phyloP scores from a whole-genome alignment of 2,329 filamentous ascomycete species.

The Colletotrichum coccodes region DNA sequence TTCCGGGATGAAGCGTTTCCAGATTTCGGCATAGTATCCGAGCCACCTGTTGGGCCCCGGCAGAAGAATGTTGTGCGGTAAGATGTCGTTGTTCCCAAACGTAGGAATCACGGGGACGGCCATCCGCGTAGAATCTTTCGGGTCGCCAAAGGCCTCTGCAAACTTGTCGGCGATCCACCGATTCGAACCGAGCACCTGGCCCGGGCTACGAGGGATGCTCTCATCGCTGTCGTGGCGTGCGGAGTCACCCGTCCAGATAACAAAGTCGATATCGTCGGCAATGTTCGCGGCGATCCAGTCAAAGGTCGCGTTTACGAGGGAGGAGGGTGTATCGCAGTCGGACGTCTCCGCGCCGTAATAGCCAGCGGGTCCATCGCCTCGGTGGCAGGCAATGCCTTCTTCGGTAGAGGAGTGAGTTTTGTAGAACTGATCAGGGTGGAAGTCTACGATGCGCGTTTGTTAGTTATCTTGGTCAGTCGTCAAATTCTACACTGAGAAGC shows the following conservation, averaged over 20 bases:
- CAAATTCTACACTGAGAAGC: slow-evolving; percentile 19
- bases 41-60: slow-evolving; percentile 91
- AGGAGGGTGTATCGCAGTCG: slow-evolving; percentile 86
- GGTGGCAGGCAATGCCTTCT: slow-evolving; percentile 79
- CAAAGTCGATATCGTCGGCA: slow-evolving; percentile 84
- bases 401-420: slow-evolving; percentile 79
- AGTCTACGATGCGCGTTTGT: slow-evolving; percentile 65
- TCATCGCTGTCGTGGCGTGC: slow-evolving; percentile 92
- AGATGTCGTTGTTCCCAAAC: slow-evolving; percentile 96
- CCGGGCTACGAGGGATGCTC: slow-evolving; percentile 76
- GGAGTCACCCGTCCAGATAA: slow-evolving; percentile 93
- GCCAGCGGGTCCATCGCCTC: slow-evolving; percentile 79
- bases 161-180: slow-evolving; percentile 80
- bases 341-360: slow-evolving; percentile 86
- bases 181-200: slow-evolving; percentile 84
- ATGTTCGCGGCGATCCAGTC: slow-evolving; percentile 86
- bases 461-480: slow-evolving; percentile 25
- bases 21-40: slow-evolving; percentile 79
- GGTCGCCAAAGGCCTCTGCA: slow-evolving; percentile 73
- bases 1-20: slow-evolving; percentile 90
- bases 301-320: slow-evolving; percentile 88
- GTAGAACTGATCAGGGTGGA: slow-evolving; percentile 93
- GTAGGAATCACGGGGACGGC: slow-evolving; percentile 86
- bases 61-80: slow-evolving; percentile 94
- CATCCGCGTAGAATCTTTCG: slow-evolving; percentile 66